Percentiles rank a stretch among this genome's conserved stretches.
These are phyloP conservation scores for Saccharomyces mikatae DNA, from an alignment of 805 yeast species.

Conservation along the genomic window DNA sequence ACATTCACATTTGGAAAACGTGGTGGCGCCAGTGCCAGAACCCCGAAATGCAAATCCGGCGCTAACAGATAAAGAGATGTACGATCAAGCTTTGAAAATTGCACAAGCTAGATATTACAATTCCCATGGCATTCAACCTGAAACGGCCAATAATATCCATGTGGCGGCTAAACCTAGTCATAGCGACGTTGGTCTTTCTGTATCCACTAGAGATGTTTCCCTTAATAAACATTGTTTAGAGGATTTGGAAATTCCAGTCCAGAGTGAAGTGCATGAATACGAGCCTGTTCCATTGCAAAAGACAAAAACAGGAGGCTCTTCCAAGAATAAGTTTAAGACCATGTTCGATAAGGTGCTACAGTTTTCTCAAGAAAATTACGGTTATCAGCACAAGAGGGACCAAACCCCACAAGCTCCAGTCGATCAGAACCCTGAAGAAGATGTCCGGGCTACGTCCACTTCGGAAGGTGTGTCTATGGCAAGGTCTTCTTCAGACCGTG, in stretches of 20 bases:
- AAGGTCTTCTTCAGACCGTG: neutral
- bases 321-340: constrained; percentile 15
- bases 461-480: neutral
- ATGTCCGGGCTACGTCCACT: neutral
- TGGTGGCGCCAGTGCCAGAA: neutral
- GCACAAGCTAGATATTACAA: constrained; percentile 39
- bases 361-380: constrained; percentile 29
- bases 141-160: neutral
- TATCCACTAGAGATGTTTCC: neutral
- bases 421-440: neutral
- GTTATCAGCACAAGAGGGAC: constrained; percentile 23
- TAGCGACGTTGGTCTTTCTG: neutral
- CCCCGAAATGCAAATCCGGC: neutral
- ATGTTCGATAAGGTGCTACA: constrained; percentile 26
- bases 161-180: neutral
- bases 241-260: neutral
- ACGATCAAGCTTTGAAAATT: constrained; percentile 46
- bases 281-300: neutral
- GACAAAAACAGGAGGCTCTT: neutral
- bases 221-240: neutral
- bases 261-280: neutral
- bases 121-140: constrained; percentile 3
- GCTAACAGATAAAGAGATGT: constrained; percentile 43
- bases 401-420: neutral
- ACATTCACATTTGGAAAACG: neutral